Conservation (phyloP, 83 land plant species). For the Picea abies region DNA sequence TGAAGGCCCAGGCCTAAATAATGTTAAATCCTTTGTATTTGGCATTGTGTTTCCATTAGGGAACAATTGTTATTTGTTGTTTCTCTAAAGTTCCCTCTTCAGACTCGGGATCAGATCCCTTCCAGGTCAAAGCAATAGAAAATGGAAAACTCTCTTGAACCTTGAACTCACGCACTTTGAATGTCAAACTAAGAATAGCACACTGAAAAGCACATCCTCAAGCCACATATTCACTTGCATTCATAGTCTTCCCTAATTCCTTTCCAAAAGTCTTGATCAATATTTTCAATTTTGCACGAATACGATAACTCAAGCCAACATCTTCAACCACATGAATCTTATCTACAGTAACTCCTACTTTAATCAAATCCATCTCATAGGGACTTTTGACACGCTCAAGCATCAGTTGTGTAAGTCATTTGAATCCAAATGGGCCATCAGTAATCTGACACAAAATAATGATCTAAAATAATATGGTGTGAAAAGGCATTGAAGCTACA, state of each 20-base stretch:
- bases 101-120: conserved; percentile 61
- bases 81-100: conserved; percentile 41
- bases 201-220: conserved; percentile 98
- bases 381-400: conserved; percentile 71
- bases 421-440: too few species aligned
- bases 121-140: conserved; percentile 74
- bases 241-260: conserved; percentile 84
- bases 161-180: conserved; percentile 92
- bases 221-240: conserved; percentile 96
- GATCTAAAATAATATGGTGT: too few species aligned
- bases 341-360: too few species aligned
- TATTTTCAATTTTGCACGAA: conserved; percentile 72
- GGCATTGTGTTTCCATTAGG: conserved; percentile 81
- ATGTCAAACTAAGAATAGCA: conserved; percentile 94
- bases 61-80: conserved; percentile 44
- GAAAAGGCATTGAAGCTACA: too few species aligned
- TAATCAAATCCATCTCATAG: conserved; percentile 8
- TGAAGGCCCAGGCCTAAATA: conserved; percentile 66
- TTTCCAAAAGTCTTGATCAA: conserved; percentile 61
- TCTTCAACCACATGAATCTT: conserved; percentile 80
- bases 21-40: conserved; percentile 69
- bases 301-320: conserved; percentile 94
- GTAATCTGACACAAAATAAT: too few species aligned
- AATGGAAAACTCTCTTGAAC: conserved; percentile 91
- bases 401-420: conserved; percentile 28